Evolutionary conservation across 176 grass and related monocot genomes (phyloP).

Genomic region (Aegilops tauschii): DNA sequence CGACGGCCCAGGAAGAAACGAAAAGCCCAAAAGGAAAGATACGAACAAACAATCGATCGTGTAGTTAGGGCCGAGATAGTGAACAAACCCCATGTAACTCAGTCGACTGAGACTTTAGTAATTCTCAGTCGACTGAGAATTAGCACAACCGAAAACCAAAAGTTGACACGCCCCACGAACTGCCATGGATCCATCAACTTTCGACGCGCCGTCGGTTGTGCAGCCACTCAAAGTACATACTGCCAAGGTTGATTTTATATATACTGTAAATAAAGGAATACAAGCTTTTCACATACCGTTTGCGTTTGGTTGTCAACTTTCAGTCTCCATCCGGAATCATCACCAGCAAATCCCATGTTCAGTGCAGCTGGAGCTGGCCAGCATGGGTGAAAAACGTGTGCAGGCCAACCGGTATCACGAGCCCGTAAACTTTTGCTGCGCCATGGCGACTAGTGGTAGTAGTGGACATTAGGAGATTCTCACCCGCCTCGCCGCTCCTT

Average conservation of each 20-base stretch:
- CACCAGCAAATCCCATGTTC: background rate
- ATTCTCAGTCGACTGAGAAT: too few species aligned
- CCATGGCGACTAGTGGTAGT: background rate
- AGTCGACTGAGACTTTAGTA: too few species aligned
- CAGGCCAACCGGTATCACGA: background rate
- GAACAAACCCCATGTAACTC: too few species aligned
- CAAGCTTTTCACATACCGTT: background rate
- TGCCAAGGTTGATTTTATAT: background rate
- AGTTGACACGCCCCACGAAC: background rate
- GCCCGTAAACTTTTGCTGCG: background rate
- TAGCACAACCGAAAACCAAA: too few species aligned
- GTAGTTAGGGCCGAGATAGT: too few species aligned
- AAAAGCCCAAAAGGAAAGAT: too few species aligned
- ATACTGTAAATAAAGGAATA: background rate
- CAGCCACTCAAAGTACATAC: background rate
- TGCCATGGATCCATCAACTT: background rate
- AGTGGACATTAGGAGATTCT: conserved; percentile 23
- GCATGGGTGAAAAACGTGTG: background rate
- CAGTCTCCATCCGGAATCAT: background rate
- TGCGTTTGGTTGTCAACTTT: background rate
- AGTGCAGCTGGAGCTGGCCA: background rate
- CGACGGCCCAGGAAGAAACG: too few species aligned
- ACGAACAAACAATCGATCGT: too few species aligned
- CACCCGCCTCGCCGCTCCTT: background rate
- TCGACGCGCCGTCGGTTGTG: background rate